Base-by-base conservation (phyloP, 768 basidiomycete genomes). In the Amanita phalloides region DNA sequence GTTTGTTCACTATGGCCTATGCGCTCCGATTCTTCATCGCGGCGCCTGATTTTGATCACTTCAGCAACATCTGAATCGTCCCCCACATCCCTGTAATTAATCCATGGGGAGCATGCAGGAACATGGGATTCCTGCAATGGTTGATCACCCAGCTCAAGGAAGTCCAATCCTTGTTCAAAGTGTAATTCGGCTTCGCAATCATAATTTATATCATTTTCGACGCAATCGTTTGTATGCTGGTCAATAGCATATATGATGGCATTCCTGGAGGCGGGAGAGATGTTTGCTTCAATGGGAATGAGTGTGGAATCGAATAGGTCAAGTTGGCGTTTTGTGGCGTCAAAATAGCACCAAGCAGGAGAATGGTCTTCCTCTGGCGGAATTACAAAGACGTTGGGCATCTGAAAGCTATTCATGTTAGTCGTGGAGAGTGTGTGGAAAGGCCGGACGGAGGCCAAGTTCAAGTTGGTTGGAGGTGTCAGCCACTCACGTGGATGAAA, bases 51-150 rank as follows among this genome's bases (percentile, higher is more conserved):
- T 59, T 78, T 81, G 36, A 83, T 68, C 28, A 83, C 75, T 60
- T 84, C 81, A 11, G 81, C 65, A 33, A 82, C 72, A 57, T 81
- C 80, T 17, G 76, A 79, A 54, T 76, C 77, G 53, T 73, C 63
- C 13, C 66, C 71, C 37, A 60, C 48, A 36, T 65, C 61, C 37
- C 54, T 44, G 57, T 13, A 28, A 28, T 21, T 43, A 39, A 45
- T 62, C 48, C 43, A 41, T 49, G 55, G 37, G 49, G 56, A 26
- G 55, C 55, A 46, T 44, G 42, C 38, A 38, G 49, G 55, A 45
- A 56, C 56, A 49, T 54, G 36, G 49, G 51, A 52, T 54, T 58
- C 59, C n/a, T 48, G 54, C 17, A 54, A 51, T 25, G 49, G 26
- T 39, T 55, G 46, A 41, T 59, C 56, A 14, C 59, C 57, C 1